phyloP scores from a whole-genome alignment of 225 moss, liverwort and hornwort genomes.

The Physcomitrium patens region DNA sequence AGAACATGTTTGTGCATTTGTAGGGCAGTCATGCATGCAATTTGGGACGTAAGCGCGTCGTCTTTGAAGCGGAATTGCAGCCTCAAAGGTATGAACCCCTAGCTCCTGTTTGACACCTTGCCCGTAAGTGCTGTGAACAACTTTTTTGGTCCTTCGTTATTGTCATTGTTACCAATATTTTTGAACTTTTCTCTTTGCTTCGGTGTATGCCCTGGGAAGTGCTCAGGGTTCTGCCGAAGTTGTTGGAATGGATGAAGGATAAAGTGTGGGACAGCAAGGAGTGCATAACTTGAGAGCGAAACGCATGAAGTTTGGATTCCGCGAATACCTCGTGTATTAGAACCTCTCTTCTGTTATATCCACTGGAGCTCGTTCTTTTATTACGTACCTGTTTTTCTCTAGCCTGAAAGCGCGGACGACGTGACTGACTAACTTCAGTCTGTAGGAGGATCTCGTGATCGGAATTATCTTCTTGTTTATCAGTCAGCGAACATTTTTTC shows the following conservation, averaged over 20 bases:
- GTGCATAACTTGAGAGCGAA: not conserved
- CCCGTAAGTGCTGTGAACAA: not conserved
- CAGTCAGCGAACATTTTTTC: too few relatives aligned
- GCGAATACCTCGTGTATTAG: too few relatives aligned
- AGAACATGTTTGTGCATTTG: not conserved
- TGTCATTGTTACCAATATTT: not conserved
- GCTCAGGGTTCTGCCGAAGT: conserved; percentile 18
- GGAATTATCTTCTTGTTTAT: too few relatives aligned
- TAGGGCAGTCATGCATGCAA: conserved; percentile 8
- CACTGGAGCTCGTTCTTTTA: too few relatives aligned
- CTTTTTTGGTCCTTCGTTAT: not conserved
- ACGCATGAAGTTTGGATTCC: not conserved
- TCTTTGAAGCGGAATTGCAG: not conserved
- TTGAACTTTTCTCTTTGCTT: not conserved
- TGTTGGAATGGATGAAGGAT: conserved; percentile 10
- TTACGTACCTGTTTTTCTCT: too few relatives aligned
- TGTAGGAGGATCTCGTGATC: too few relatives aligned
- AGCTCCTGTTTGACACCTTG: not conserved
- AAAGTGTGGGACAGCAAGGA: not conserved
- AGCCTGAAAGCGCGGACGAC: too few relatives aligned
- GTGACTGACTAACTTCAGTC: too few relatives aligned
- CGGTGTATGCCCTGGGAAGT: not conserved
- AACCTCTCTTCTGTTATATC: too few relatives aligned
- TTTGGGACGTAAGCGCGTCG: not conserved
- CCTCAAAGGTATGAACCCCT: conserved; percentile 25